Evolutionary conservation across 2,329 filamentous ascomycete species (phyloP), one percentile per base, ranked within the genome.

Genomic region (Gnomoniopsis sp.): DNA sequence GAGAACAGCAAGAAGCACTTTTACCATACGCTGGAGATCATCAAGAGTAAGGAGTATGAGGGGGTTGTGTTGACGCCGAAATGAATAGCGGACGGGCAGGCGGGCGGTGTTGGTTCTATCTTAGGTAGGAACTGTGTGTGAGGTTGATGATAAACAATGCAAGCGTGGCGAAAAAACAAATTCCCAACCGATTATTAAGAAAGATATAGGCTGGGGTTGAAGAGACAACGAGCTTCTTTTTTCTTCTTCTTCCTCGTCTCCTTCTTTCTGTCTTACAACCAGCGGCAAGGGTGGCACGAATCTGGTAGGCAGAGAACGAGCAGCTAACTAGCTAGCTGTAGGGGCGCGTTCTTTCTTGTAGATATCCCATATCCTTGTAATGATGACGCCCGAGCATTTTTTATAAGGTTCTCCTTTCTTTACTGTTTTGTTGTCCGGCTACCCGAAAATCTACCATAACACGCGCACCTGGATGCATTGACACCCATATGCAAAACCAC

Each of bases 1-100:
- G 95, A 99, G 70, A 91, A 87, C 64, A 96, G 95, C 63, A 89
- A 89, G 72, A 91, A 91, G 69, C 95, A 99, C 75, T 99, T 99
- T 76, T 85, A 96, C 74, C 87, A 96, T 64, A 99, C 95, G 6
- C 79, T 99, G 68, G 93, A 97, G 62, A 96, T 97, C 70, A 98
- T 99, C 69, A 85, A 86, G 63, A 89, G 89, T 62, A 86, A 96
- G 70, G 92, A 96, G 68, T 98, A 96, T 69, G 95, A 98, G 70
- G 95, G 93, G 1, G 86, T 99, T 44, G 86, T 97, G 60, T 84
- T 91, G 57, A 84, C 88, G 56, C 81, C 82, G 14, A 83, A 77
- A 62, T 79, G 70, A 62, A 30, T 3, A 22, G 15, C 23, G 11
- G 26, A 30, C 26, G 26, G n/a, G n/a, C n/a, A 30, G 8, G 26